These are phyloP conservation scores for Phoenix roebelenii DNA, from an alignment of 176 grass and related monocot genomes.

Conservation along the genomic window DNA sequence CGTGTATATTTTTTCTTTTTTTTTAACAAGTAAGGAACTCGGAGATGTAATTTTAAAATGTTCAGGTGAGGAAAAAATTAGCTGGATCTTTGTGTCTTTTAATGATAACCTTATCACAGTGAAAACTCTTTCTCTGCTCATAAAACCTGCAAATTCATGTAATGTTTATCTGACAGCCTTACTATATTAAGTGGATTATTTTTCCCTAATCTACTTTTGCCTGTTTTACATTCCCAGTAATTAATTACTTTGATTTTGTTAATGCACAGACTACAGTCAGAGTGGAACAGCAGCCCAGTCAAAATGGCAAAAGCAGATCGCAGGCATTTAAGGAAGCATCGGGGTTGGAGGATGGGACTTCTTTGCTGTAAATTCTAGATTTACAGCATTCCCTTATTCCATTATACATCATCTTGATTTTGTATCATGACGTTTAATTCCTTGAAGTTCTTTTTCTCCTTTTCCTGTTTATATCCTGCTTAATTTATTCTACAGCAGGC, in stretches of 20 bases:
- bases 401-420: not conserved
- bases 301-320: slow-evolving; percentile 7
- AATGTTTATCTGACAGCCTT: no score
- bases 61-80: no score
- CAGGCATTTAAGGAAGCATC: not conserved
- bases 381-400: not conserved
- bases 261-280: slow-evolving; percentile 9
- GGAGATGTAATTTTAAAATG: no score
- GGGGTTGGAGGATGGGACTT: not conserved
- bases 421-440: not conserved
- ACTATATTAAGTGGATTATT: no score
- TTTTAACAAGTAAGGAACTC: no score
- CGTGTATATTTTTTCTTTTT: no score
- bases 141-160: no score
- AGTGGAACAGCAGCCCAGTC: slow-evolving; percentile 9
- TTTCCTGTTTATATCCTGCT: not conserved
- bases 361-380: slow-evolving; percentile 12
- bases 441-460: not conserved
- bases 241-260: not conserved
- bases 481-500: not conserved
- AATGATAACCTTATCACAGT: no score
- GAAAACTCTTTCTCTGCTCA: no score
- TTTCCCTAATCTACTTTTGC: no score
- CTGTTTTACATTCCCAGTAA: no score
- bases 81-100: no score